Percentiles rank a stretch among this genome's conserved stretches.
Evolutionary conservation across 1,284 basidiomycete species (phyloP).

Genomic region (Moniliophthora roreri): DNA sequence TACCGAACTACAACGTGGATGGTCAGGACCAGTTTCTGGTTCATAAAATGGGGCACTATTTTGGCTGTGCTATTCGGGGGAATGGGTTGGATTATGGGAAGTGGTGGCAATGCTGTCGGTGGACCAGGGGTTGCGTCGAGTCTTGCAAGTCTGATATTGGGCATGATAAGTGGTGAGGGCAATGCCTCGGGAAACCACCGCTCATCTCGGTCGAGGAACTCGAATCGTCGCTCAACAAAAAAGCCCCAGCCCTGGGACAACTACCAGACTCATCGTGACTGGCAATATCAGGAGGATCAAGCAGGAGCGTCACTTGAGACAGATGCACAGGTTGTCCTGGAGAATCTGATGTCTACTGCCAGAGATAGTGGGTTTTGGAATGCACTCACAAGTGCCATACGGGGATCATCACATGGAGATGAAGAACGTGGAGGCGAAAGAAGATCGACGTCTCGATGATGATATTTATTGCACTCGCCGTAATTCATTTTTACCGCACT

Average conservation of each 20-base stretch:
- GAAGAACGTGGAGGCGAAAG: conserved; percentile 12
- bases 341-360: conserved; percentile 41
- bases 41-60: conserved; percentile 74
- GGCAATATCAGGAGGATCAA: conserved; percentile 51
- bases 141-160: conserved; percentile 42
- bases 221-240: conserved; percentile 17
- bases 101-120: conserved; percentile 30
- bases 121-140: conserved; percentile 36
- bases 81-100: conserved; percentile 52
- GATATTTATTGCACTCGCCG: not conserved
- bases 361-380: conserved; percentile 17
- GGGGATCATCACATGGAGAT: conserved; percentile 6
- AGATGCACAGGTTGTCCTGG: conserved; percentile 33
- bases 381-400: not conserved
- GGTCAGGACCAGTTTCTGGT: conserved; percentile 61
- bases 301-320: conserved; percentile 28
- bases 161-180: conserved; percentile 41
- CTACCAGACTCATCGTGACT: conserved; percentile 58
- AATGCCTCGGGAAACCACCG: conserved; percentile 24
- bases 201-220: conserved; percentile 22
- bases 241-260: conserved; percentile 64
- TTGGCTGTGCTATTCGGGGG: conserved; percentile 49
- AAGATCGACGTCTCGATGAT: not conserved
- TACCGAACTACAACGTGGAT: conserved; percentile 78
- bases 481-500: not conserved